Percentiles rank a stretch among this genome's conserved stretches.
phyloP scores from a whole-genome alignment of 2,329 filamentous ascomycete species.

The Colletotrichum horii region DNA sequence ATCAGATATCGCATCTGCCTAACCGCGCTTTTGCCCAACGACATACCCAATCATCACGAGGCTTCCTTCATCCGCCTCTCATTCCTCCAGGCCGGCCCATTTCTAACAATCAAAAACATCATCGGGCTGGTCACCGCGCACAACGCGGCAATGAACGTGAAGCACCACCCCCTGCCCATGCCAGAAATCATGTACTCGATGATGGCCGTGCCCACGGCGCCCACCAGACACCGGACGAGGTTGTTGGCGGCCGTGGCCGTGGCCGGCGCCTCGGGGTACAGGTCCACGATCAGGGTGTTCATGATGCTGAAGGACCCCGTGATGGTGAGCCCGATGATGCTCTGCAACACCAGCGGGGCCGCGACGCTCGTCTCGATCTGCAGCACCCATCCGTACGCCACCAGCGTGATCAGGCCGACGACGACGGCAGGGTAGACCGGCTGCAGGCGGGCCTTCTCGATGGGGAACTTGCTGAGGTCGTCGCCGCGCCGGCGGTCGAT shows the following conservation, averaged over 20 bases:
- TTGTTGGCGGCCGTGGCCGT: slow-evolving; percentile 71
- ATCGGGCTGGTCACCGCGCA: slow-evolving; percentile 53
- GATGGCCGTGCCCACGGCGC: slow-evolving; percentile 63
- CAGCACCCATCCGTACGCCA: slow-evolving; percentile 64
- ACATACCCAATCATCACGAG: background rate
- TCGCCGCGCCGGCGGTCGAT: slow-evolving; percentile 64
- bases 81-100: slow-evolving; percentile 56
- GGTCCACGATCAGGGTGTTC: slow-evolving; percentile 67
- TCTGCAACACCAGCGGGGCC: slow-evolving; percentile 59
- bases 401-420: slow-evolving; percentile 56
- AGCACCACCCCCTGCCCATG: slow-evolving; percentile 68
- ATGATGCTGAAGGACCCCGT: slow-evolving; percentile 69
- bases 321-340: slow-evolving; percentile 61
- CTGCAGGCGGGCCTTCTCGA: slow-evolving; percentile 60
- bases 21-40: background rate
- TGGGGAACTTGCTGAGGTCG: slow-evolving; percentile 56
- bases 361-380: slow-evolving; percentile 56
- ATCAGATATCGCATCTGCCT: background rate
- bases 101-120: slow-evolving; percentile 53
- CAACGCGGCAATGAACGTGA: slow-evolving; percentile 60
- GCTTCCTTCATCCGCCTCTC: slow-evolving; percentile 44
- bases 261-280: slow-evolving; percentile 64
- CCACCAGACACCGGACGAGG: slow-evolving; percentile 64
- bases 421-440: slow-evolving; percentile 59
- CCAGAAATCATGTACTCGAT: slow-evolving; percentile 62